Evolutionary conservation across 768 basidiomycete species (phyloP), one percentile per base, ranked within the genome.

Genomic region (Sutorius australiensis): DNA sequence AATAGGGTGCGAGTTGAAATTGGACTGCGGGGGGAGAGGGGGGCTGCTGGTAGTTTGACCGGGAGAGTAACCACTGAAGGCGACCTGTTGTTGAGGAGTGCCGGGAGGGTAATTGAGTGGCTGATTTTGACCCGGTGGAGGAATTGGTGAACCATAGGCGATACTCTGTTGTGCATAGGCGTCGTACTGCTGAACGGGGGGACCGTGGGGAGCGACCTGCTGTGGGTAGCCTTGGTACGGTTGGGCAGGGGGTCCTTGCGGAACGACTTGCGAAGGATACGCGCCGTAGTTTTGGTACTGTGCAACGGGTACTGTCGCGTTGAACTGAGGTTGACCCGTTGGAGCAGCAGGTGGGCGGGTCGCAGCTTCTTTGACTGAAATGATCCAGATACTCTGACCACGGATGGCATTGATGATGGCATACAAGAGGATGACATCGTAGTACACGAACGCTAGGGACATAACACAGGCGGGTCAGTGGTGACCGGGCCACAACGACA

Each of bases 391-490:
- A 21, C 55, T 16, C 32, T 27, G 62, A 21, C 69, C 65, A 32
- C 53, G 58, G 24, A 63, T 46, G 16, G 57, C 58, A 11, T 45
- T 54, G 53, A 65, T 58, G 39, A 65, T 59, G 42, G 59, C 64
- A 31, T 58, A 67, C 40, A 63, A 41, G 24, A 68, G 30, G 17
- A 61, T 40, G 34, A 55, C 47, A 38, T 57, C 60, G 27, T 54
- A 59, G 50, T 67, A 69, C 9, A 67, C 32, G 46, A 69, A 63
- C 14, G 57, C 67, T 65, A 17, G 34, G n/a, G 32, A 37, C 10
- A 27, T 5, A 21, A 21, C 14, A 31, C 50, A 34, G 54, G 47
- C 19, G 43, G 19, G 11, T 9, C 17, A 16, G 34, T 34, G 19
- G 3, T 14, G 27, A 28, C 24, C 24, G 24, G 24, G 4, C 24